These are phyloP conservation scores for Colletotrichum filicis DNA, from an alignment of 2,329 filamentous ascomycete genomes.

Conservation along the genomic window DNA sequence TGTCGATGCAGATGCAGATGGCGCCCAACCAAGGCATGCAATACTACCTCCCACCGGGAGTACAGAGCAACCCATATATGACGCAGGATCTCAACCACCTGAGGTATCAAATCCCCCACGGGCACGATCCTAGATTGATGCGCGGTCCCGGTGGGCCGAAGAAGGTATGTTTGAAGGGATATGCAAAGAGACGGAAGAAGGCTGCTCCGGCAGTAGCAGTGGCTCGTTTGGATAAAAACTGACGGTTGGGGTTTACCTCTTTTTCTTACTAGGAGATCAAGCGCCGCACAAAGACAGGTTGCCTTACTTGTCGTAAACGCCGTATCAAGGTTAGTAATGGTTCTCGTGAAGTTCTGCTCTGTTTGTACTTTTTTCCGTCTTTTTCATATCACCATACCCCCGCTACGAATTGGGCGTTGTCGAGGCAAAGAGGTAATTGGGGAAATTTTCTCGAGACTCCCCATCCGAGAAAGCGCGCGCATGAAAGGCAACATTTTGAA, in stretches of 20 bases:
- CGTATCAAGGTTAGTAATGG: conserved; percentile 67
- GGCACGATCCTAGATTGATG: conserved; percentile 58
- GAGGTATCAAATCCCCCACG: conserved; percentile 57
- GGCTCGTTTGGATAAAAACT: background rate
- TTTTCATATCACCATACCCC: background rate
- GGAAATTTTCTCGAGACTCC: conserved; percentile 12
- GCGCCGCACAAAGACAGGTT: conserved; percentile 71
- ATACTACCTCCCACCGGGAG: conserved; percentile 54
- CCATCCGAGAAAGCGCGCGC: background rate
- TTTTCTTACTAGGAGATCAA: conserved; percentile 65
- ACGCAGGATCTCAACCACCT: conserved; percentile 56
- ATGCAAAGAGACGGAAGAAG: background rate
- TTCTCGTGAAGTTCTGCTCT: conserved; percentile 24
- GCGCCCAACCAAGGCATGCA: conserved; percentile 48
- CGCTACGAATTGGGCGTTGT: conserved; percentile 9
- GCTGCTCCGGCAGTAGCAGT: background rate
- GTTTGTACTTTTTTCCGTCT: background rate
- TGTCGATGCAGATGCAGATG: conserved; percentile 49
- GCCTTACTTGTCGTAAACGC: conserved; percentile 70
- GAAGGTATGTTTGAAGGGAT: conserved; percentile 57
- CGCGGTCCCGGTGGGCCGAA: conserved; percentile 63
- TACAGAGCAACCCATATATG: conserved; percentile 29
- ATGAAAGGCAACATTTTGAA: conserved; percentile 1
- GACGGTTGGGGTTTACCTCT: conserved; percentile 19
- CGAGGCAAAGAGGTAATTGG: background rate